Base-by-base conservation (phyloP, 2,329 filamentous ascomycete species). In the Fusarium pininemorale region DNA sequence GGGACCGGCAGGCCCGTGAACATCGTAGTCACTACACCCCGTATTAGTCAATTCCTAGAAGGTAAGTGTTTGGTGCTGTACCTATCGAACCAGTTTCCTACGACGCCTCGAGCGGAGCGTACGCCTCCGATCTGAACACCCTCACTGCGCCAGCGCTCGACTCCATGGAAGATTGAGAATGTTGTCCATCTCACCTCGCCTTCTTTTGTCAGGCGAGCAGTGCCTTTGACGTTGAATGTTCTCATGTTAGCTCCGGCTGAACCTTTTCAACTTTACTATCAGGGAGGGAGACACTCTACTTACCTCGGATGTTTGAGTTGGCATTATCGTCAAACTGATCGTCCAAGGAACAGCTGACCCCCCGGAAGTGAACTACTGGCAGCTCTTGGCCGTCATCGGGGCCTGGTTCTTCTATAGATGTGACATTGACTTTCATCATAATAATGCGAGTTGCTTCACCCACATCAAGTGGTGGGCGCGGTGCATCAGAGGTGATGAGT, bases 1-100 rank as follows among this genome's bases (percentile, higher is more conserved):
- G 4, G 93, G 93, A 0, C 93, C 93, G 5, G 88, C 92, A 0
- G 93, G 93, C 0, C 93, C 93, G 75, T 91, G 89, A 2, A 84
- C 80, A 70, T 93, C 90, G 75, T 89, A 91, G 79, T 94, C 89
- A 75, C 89, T 90, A 11, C 12, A 47, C 3, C 24, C 16, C n/a
- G 12, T 16, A 62, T 70, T 28, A 70, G 66, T 39, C 7, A 10
- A n/a, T 26, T 39, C 12, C n/a, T 12, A 26, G 22, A 6, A 47
- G 44, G 12, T 16, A 32, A 28, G 24, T 32, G 32, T 12, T 15
- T 32, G 16, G n/a, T 15, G 32, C 77, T 84, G 69, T 83, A 91
- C 89, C 90, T 91, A 76, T 94, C 92, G 77, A 94, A 95, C 93
- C 93, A 96, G 58, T 90, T 91, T 1, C 93, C 93, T 5, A 94